A percentile compares a stretch with the other conserved stretches of the same genome.
Evolutionary conservation across 768 basidiomycete genomes (phyloP).

Genomic region (Amanita jacksonii): DNA sequence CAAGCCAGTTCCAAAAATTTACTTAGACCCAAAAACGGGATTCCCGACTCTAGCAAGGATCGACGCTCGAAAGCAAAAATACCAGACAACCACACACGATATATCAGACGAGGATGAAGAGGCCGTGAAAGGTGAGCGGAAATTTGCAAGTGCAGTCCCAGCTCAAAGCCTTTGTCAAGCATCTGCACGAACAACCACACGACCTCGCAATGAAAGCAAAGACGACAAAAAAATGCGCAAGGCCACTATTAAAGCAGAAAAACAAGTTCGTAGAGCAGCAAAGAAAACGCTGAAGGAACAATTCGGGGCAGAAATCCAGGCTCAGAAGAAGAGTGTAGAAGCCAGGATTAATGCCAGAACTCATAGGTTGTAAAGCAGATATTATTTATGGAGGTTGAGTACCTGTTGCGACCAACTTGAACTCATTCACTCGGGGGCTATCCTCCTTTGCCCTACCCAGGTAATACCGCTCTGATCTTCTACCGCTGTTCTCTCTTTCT

Average conservation of each 20-base stretch:
- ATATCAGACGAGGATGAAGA: conserved; percentile 8
- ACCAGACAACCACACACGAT: conserved; percentile 10
- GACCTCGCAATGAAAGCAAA: conserved; percentile 67
- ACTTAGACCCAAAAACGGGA: conserved; percentile 68
- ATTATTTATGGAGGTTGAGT: background rate
- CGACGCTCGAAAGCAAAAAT: conserved; percentile 10
- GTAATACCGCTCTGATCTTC: conserved; percentile 7
- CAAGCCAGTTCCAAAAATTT: conserved; percentile 51
- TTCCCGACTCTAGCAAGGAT: conserved; percentile 46
- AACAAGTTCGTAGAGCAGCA: conserved; percentile 51
- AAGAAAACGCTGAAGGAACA: conserved; percentile 60
- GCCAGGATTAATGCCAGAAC: conserved; percentile 35
- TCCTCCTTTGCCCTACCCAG: conserved; percentile 12
- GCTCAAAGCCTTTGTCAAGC: conserved; percentile 2
- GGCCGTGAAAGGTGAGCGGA: conserved; percentile 19
- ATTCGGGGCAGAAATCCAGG: conserved; percentile 53
- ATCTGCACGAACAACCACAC: conserved; percentile 33
- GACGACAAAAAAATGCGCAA: conserved; percentile 71
- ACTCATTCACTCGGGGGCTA: conserved; percentile 7
- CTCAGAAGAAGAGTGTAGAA: conserved; percentile 47
- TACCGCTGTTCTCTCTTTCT: too few relatives aligned
- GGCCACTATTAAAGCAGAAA: conserved; percentile 54
- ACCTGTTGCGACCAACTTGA: too few relatives aligned
- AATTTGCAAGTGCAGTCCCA: background rate
- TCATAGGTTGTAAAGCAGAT: conserved; percentile 19